Conservation (phyloP, 1,284 basidiomycete species). For the Fomitopsis pinicola region DNA sequence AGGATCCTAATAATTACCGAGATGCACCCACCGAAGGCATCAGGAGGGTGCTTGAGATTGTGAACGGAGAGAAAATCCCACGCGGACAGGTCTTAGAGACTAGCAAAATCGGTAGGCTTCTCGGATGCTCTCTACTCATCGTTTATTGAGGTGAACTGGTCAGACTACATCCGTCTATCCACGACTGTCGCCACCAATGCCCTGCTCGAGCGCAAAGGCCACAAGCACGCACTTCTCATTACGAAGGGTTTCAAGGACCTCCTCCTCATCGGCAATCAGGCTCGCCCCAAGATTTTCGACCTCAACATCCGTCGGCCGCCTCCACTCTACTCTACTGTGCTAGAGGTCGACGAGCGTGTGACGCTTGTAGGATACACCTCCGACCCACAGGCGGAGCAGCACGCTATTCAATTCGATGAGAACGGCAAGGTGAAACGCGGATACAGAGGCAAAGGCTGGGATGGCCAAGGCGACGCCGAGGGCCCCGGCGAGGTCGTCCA, state of each 20-base stretch:
- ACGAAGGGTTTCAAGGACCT: constrained; percentile 93
- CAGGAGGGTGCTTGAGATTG: constrained; percentile 81
- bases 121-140: neutral
- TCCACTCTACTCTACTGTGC: constrained; percentile 76
- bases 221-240: constrained; percentile 87
- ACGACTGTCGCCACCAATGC: constrained; percentile 98
- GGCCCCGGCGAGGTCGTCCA: constrained; percentile 76
- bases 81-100: constrained; percentile 69
- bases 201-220: constrained; percentile 90
- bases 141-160: no score
- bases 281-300: constrained; percentile 87
- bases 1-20: constrained; percentile 81
- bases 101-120: constrained; percentile 71
- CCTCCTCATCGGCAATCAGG: constrained; percentile 89
- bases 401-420: constrained; percentile 73
- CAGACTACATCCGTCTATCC: constrained; percentile 89
- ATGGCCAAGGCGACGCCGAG: constrained; percentile 60
- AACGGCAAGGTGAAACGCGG: constrained; percentile 62
- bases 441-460: constrained; percentile 75
- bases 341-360: constrained; percentile 94
- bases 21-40: constrained; percentile 97
- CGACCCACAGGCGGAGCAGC: constrained; percentile 76
- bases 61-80: constrained; percentile 64
- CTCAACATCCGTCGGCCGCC: constrained; percentile 78
- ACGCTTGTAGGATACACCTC: constrained; percentile 91